Conservation (phyloP, 495 filamentous ascomycete genomes). For the Tuber calosporum region DNA sequence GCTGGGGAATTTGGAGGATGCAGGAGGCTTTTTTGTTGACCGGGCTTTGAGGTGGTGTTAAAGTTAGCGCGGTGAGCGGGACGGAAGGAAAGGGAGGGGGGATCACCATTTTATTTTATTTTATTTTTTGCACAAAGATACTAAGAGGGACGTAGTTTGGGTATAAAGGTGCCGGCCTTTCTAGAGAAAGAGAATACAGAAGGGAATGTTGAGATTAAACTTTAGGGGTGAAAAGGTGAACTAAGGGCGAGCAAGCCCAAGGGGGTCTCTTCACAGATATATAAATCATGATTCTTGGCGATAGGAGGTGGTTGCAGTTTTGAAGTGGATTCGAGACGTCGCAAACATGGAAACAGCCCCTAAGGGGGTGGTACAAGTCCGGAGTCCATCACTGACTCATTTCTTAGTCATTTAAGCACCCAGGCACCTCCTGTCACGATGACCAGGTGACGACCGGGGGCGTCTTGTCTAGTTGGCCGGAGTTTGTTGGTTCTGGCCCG, state of each 20-base stretch:
- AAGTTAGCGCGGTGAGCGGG: neutral
- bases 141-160: neutral
- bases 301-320: neutral
- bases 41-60: neutral
- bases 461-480: neutral
- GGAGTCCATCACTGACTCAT: neutral
- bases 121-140: no score
- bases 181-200: neutral
- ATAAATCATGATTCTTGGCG: neutral
- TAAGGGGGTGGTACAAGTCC: neutral
- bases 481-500: neutral
- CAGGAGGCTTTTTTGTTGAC: neutral
- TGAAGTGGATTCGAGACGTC: neutral
- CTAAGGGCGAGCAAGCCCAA: neutral
- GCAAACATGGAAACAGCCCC: neutral
- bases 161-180: neutral
- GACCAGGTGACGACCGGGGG: no score
- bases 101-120: neutral
- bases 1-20: conserved; percentile 8
- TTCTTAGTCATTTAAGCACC: neutral
- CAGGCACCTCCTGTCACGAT: no score
- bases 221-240: neutral
- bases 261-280: neutral
- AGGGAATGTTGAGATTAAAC: neutral
- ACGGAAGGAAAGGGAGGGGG: neutral